phyloP scores from a whole-genome alignment of 139 green algal genomes.

The Tetradesmus lagerheimii region DNA sequence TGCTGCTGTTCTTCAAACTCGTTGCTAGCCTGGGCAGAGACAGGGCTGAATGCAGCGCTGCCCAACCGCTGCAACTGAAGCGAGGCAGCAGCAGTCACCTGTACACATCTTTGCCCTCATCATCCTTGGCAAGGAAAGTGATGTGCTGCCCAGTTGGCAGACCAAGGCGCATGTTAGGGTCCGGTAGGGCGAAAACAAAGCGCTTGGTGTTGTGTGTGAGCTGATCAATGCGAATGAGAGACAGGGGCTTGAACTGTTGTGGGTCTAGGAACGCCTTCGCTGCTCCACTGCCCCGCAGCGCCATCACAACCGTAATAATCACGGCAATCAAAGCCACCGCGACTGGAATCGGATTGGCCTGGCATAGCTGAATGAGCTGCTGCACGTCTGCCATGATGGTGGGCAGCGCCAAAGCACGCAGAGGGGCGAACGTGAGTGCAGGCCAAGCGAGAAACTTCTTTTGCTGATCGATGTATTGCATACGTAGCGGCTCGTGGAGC shows the following conservation, averaged over 20 bases:
- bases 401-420: not conserved
- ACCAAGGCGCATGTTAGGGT: constrained; percentile 75
- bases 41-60: not conserved
- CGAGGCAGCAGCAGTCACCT: constrained; percentile 13
- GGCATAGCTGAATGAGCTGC: not conserved
- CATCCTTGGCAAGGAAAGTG: constrained; percentile 69
- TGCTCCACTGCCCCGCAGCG: not conserved
- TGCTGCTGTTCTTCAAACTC: not conserved
- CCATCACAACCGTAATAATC: not conserved
- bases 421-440: not conserved
- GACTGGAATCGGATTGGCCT: not conserved
- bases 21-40: not conserved
- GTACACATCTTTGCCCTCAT: constrained; percentile 74
- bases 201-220: constrained; percentile 78
- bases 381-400: constrained; percentile 9
- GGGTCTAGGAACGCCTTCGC: constrained; percentile 68
- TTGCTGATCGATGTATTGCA: not conserved
- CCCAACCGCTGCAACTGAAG: not conserved
- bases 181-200: constrained; percentile 79
- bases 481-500: not conserved
- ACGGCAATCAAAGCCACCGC: not conserved
- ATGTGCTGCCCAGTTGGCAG: constrained; percentile 92
- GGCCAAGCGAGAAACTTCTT: not conserved
- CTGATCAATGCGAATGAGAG: constrained; percentile 55
- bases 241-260: constrained; percentile 61